Percentiles rank a stretch among this genome's conserved stretches.
phyloP scores from a whole-genome alignment of 2,329 filamentous ascomycete species.

The Fusarium drepaniforme region DNA sequence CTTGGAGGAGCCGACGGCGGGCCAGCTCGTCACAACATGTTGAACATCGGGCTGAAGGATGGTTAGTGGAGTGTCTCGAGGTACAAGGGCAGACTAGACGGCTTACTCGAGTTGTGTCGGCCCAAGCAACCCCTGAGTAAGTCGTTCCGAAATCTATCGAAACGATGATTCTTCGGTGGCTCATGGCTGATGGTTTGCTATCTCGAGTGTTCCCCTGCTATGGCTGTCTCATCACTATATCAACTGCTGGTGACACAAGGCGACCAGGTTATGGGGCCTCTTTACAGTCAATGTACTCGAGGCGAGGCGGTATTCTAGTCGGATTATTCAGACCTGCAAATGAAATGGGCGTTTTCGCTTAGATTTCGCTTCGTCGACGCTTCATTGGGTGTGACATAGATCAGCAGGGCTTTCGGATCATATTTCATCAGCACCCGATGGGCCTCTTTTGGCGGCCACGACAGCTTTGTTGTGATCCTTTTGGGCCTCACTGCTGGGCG shows the following conservation, averaged over 20 bases:
- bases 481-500: conserved; percentile 33
- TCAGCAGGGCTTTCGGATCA: conserved; percentile 30
- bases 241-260: conserved; percentile 32
- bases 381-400: conserved; percentile 27
- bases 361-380: conserved; percentile 27
- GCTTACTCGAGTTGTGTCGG: conserved; percentile 55
- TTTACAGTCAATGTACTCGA: conserved; percentile 12
- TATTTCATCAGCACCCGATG: conserved; percentile 34
- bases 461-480: conserved; percentile 19
- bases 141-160: conserved; percentile 70
- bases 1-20: conserved; percentile 48
- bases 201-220: conserved; percentile 24
- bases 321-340: conserved; percentile 19
- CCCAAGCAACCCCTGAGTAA: conserved; percentile 67
- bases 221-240: conserved; percentile 37
- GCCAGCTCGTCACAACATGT: conserved; percentile 59
- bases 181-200: conserved; percentile 43
- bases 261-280: conserved; percentile 24
- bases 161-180: conserved; percentile 59
- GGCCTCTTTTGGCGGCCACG: conserved; percentile 26
- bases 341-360: conserved; percentile 29
- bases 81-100: conserved; percentile 1
- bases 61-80: conserved; percentile 37
- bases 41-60: conserved; percentile 52
- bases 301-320: conserved; percentile 18